Conservation (phyloP, 176 grass and related monocot genomes). For the Eragrostis curvula region DNA sequence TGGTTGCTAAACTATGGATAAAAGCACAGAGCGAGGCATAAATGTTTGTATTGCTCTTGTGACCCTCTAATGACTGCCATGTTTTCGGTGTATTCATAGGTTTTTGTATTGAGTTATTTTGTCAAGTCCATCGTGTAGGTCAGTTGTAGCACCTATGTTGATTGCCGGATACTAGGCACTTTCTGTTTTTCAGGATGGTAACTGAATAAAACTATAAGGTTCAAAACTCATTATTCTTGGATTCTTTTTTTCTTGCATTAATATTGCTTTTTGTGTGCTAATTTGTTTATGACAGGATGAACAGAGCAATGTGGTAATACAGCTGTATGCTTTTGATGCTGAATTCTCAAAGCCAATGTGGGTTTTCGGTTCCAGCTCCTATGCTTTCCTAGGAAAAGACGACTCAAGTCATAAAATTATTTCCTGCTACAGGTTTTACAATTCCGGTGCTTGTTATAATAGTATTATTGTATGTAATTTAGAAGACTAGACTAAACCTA, state of each 20-base stretch:
- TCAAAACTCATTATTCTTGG: neutral
- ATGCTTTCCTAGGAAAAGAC: conserved; percentile 71
- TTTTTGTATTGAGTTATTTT: conserved; percentile 18
- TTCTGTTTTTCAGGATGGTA: no score
- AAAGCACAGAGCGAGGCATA: no score
- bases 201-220: neutral
- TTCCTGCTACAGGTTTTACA: conserved; percentile 79
- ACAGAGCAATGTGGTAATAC: conserved; percentile 53
- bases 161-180: neutral
- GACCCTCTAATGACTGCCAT: neutral
- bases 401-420: conserved; percentile 48
- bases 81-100: neutral
- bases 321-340: conserved; percentile 73
- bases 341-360: conserved; percentile 90
- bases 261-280: neutral
- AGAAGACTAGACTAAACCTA: conserved; percentile 36
- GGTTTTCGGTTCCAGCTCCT: conserved; percentile 85
- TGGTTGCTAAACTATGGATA: neutral
- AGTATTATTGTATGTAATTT: neutral
- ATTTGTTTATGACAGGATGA: conserved; percentile 59
- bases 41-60: neutral
- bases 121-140: neutral
- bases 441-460: conserved; percentile 16
- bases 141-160: neutral
- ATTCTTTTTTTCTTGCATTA: neutral